Evolutionary conservation across 768 basidiomycete genomes (phyloP), one percentile per base, ranked within the genome.

Genomic region (Pleurotus salmoneostramineus): DNA sequence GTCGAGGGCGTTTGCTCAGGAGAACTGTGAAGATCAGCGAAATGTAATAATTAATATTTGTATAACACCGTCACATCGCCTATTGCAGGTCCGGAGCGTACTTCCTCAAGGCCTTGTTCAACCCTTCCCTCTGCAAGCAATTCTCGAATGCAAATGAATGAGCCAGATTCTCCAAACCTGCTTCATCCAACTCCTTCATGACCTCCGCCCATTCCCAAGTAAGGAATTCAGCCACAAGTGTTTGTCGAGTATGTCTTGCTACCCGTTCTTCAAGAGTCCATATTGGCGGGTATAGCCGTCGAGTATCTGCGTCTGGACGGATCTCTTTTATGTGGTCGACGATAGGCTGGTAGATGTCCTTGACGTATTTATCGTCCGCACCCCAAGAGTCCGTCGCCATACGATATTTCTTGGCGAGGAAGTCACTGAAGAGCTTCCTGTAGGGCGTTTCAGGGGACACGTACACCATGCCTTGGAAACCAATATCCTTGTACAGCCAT

Each of bases 401-500:
- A 5, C 83, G 81, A 70, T 91, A 85, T 71, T 93, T 93, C 75
- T 87, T 91, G 54, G 78, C 81, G 55, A 91, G 78, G 76, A 91
- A 91, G 33, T 81, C 74, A 50, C 75, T 71, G 73, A 93, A 80
- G 49, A 87, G 81, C 49, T 74, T 81, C 78, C 87, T 86, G 73
- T 91, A 93, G 2, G 87, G 78, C 5, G 89, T 85, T 11, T 85
- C 80, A 7, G 74, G 77, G 21, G 81, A 80, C 63, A 86, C 76
- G 70, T 89, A 82, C 31, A 89, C 85, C 89, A 93, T 91, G 37
- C 91, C 91, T 71, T 91, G 88, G 78, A 87, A 88, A n/a, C 89
- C 89, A 63, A 89, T 88, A 64, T 90, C 88, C 64, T 89, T 93
- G 81, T 89, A 93, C 21, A 91, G 72, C 92, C 92, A 93, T 74